Base-by-base conservation (phyloP, 106 monocot genomes). In the Phalaenopsis aphrodite region DNA sequence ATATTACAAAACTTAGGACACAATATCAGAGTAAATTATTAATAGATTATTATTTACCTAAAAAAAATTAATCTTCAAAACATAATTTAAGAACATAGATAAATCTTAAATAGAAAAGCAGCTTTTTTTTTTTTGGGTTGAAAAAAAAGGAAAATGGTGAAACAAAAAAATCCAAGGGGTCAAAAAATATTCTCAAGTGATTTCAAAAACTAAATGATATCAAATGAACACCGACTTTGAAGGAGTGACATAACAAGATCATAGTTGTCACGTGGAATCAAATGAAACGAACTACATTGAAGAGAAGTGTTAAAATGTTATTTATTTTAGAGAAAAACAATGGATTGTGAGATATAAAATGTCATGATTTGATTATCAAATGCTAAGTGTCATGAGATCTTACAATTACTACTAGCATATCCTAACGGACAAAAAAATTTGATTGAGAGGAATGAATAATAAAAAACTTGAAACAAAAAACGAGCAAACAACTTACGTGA, bases 401-500 rank as follows among this genome's bases (percentile, higher is more conserved):
- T 18, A 69, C 11, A 37, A 15, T 69, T 15, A 69, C n/a, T 37
- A 39, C n/a, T 15, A 74, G 45, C 18, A 19, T 74, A 45, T 43
- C 41, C 5, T n/a, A 74, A 43, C 2, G 43, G 41, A 21, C 56
- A 42, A 4, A 5, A 72, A 72, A 72, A 41, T 72, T 41, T 39
- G 4, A 16, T 41, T 39, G 4, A 16, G 15, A 72, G 12, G 41
- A 72, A 30, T 41, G 17, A 4, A 72, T 16, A 14, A 45, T 38
- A 45, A 42, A 74, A 42, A 74, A 45, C 15, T 43, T 42, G 21
- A 76, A 49, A 11, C 24, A 76, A 15, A 58, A 36, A 55, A 36
- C 30, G 10, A 41, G 5, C 18, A 30, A 78, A 19, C 38, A 86
- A 83, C 94, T 90, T 88, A 98, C 98, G 98, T 98, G 85, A 98